Evolutionary conservation across 352 stramenopile species (phyloP), one percentile per base, ranked within the genome.

Genomic region (Phytopythium mirpurense): DNA sequence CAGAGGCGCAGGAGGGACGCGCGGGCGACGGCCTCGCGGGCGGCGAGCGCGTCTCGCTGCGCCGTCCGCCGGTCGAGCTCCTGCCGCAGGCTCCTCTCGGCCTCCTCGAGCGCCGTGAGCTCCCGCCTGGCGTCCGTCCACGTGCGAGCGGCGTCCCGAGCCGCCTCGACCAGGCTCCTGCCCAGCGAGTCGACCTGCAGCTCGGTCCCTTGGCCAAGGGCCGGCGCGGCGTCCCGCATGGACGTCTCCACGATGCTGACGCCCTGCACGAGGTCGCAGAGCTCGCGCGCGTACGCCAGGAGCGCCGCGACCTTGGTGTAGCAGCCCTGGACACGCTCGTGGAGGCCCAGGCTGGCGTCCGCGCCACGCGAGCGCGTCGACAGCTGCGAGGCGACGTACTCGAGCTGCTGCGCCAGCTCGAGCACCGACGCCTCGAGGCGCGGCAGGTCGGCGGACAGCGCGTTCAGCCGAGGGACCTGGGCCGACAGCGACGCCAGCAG

Each of bases 361-460:
- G 29, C 31, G 15, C 46, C 23, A 7, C 54, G 38, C 16, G 45
- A 23, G 9, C 2, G 21, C 21, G 31, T 2, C 4, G 40, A 45
- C 6, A 76, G 36, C 35, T 67, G 64, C 35, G 68, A 77, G 2
- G 61, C 63, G 34, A 76, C 36, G 49, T 76, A 78, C 43, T 82
- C 72, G 63, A 86, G 54, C 53, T 83, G 72, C 47, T 86, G 72
- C 9, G 67, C 65, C 46, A 79, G 45, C 54, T 83, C 74, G 35
- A 79, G 59, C 18, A 75, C 63, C 5, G 52, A 59, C 15, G 60
- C 62, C 59, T 83, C 59, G 26, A 76, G 31, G 11, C 37, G 29
- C 27, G 41, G 32, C 53, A 78, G 68, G 15, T 83, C 65, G 5
- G 49, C 57, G 12, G 76, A 40, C 19, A 83, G 52, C 23, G 60